A percentile compares a stretch with the other conserved stretches of the same genome.
These are phyloP conservation scores for Trichoderma sp. DNA, from an alignment of 2,329 filamentous ascomycete genomes.

Conservation along the genomic window DNA sequence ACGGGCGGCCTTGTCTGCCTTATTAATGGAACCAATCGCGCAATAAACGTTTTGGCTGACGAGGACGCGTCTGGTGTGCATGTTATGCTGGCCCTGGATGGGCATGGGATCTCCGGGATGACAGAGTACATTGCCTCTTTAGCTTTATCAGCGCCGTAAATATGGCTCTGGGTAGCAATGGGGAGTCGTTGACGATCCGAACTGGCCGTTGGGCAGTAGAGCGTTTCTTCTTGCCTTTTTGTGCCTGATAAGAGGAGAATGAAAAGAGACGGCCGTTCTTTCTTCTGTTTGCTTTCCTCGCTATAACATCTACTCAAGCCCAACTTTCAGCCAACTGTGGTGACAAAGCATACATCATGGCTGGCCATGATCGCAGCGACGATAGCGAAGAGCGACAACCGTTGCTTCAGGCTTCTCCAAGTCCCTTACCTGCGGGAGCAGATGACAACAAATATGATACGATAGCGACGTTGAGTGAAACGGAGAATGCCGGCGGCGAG, in stretches of 20 bases:
- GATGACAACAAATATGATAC: conserved; percentile 20
- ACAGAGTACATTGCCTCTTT: neutral
- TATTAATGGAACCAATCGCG: conserved; percentile 25
- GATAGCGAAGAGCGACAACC: conserved; percentile 8
- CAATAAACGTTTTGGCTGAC: conserved; percentile 24
- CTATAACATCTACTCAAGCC: neutral
- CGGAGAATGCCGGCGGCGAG: neutral
- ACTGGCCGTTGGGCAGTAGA: conserved; percentile 2
- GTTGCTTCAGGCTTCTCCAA: conserved; percentile 7
- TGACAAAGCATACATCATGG: conserved; percentile 13
- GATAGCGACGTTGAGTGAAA: conserved; percentile 7
- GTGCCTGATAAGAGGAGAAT: conserved; percentile 7
- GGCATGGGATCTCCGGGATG: conserved; percentile 16
- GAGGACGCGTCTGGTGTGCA: conserved; percentile 23
- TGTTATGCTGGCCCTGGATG: conserved; percentile 17
- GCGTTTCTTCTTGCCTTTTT: neutral
- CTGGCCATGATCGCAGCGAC: neutral
- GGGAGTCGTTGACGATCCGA: conserved; percentile 1
- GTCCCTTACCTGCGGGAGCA: neutral
- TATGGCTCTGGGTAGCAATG: conserved; percentile 21
- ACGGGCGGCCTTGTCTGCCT: conserved; percentile 2
- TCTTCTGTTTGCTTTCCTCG: neutral
- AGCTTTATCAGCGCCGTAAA: conserved; percentile 1
- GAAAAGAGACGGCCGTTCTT: neutral
- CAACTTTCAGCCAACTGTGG: neutral